phyloP scores from a whole-genome alignment of 345 rosid genomes.

The Salix exigua region DNA sequence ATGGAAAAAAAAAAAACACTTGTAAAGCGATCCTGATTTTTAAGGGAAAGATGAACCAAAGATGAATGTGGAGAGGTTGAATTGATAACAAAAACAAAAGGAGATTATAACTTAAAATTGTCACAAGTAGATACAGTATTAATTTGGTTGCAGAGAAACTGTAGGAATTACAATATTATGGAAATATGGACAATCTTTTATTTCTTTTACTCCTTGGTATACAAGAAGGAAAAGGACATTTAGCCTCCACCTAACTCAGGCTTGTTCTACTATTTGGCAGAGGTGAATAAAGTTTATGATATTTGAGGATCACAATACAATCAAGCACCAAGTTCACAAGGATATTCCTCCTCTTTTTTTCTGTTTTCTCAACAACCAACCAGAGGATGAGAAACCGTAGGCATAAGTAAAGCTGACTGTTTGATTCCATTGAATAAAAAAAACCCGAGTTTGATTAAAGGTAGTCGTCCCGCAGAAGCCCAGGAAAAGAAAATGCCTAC shows the following conservation, averaged over 20 bases:
- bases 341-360: constrained; percentile 4
- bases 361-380: constrained; percentile 16
- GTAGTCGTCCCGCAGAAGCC: constrained; percentile 4
- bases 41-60: background rate
- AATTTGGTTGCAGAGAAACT: constrained; percentile 8
- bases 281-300: background rate
- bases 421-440: background rate
- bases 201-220: constrained; percentile 13
- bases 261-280: background rate
- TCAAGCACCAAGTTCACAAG: constrained; percentile 1
- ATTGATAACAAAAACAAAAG: background rate
- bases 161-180: background rate
- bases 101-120: background rate
- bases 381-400: background rate
- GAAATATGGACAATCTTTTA: background rate
- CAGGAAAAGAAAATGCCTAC: constrained; percentile 32
- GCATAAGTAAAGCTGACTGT: background rate
- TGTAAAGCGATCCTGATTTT: constrained; percentile 7
- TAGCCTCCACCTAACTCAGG: background rate
- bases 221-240: background rate
- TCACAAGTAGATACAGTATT: background rate
- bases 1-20: constrained; percentile 5
- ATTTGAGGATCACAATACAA: constrained; percentile 8
- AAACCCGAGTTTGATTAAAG: background rate
- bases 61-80: background rate